Base-by-base conservation (phyloP, 306 rosid species). In the Alnus rubra region DNA sequence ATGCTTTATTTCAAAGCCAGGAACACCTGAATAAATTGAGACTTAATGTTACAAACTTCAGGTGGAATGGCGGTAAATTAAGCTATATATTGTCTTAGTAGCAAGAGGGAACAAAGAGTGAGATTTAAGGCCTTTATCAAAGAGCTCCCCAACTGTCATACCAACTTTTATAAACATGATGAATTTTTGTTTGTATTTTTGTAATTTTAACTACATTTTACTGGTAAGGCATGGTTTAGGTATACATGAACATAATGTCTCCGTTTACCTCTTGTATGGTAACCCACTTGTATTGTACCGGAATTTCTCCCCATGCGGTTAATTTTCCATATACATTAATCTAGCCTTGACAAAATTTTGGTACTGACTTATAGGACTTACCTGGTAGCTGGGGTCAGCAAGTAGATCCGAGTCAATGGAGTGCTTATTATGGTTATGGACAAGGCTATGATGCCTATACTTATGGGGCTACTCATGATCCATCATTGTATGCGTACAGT, bases 401-500 rank as follows among this genome's bases (percentile, higher is more conserved):
- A 88, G 90, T 76, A 76, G 97, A 90, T 83, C 92, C 91, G 58
- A 90, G 53, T 82, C 97, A 92, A 65, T 94, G 98, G 97, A 83
- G 78, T 71, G 87, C 90, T 23, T 94, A 94, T 83, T 94, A 92
- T 76, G 94, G 94, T 44, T 94, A 94, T 82, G 96, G 97, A 42
- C 96, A 92, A 77, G 97, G 97, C 75, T 94, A 92, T 54, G 97
- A 94, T 73, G 90, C 96, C 76, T 94, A 90, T 85, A 83, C 88
- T 35, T 94, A 88, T 77, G 92, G 96, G 28, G 88, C 91, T 60
- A 79, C 92, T 60, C 95, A 85, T 0, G 97, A 94, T 83, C 94
- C 98, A 77, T 88, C 98, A 5, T 48, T 82, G 76, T 94, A 94
- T 82, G 94, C 94, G 2, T 88, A 94, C 71, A 78, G 90, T 75